Evolutionary conservation across 345 rosid genomes (phyloP), one percentile per base, ranked within the genome.

Genomic region (Conringia planisiliqua): DNA sequence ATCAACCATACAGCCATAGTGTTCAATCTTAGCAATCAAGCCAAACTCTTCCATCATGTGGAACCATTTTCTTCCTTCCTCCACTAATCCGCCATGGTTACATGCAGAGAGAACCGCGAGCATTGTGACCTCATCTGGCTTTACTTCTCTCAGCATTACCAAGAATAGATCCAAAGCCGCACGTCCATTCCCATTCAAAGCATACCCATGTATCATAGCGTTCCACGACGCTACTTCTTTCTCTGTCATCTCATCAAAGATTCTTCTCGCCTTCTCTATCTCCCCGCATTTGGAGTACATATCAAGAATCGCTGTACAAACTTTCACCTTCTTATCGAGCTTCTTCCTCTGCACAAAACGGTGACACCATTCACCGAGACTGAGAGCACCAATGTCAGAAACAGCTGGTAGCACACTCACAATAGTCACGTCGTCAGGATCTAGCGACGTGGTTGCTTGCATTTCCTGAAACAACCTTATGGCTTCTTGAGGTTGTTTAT

Each of bases 281-380:
- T 90, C 92, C 20, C 98, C 96, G 18, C 90, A 88, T 79, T 92
- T 90, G 9, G 92, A 86, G 65, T 87, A 90, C 98, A 92, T 88
- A 77, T 90, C 94, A 33, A 92, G 79, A 51, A 92, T 86, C 13
- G 92, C 89, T 14, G 90, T 87, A 44, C 87, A 73, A 1, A 88
- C 89, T 62, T 86, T 85, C 72, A 51, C 81, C 62, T 76, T 80
- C 69, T 69, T 74, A 75, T 84, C 86, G 2, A 90, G 80, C 62
- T 86, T 87, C 71, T 80, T 88, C 79, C 83, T 80, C 66, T 47
- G 58, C 54, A 60, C 87, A 72, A 77, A 88, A 50, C 4, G 74
- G 70, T 86, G 90, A 72, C 91, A 79, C 92, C 86, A 87, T 44
- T 83, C 55, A 24, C 96, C 96, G 58, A 89, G 82, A 57, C 85